phyloP scores from a whole-genome alignment of 106 monocot species.

The Dendrobium catenatum region DNA sequence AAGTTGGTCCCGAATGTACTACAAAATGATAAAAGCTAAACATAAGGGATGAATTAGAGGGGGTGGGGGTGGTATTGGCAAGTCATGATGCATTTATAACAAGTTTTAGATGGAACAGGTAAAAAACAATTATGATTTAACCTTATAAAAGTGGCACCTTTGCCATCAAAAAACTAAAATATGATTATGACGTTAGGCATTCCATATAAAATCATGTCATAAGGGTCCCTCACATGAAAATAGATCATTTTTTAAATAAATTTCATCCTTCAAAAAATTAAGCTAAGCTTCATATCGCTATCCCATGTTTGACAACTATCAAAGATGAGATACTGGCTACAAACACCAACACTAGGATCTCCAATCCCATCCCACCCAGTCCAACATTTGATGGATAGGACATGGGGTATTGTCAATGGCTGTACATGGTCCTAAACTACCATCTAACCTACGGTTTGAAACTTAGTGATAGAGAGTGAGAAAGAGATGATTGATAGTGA shows the following conservation, averaged over 20 bases:
- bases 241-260: neutral
- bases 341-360: neutral
- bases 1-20: slow-evolving; percentile 68
- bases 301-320: neutral
- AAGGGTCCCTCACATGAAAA: neutral
- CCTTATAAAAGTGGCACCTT: neutral
- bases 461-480: neutral
- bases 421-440: neutral
- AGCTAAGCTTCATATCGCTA: neutral
- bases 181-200: neutral
- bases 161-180: neutral
- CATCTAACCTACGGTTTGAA: neutral
- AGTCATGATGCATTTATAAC: neutral
- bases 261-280: neutral
- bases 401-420: neutral
- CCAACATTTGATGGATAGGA: neutral
- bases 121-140: neutral
- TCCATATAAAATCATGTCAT: neutral
- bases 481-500: neutral
- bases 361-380: neutral
- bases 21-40: slow-evolving; percentile 13
- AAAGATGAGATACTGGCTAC: neutral
- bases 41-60: neutral
- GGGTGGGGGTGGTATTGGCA: neutral
- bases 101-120: neutral